Evolutionary conservation across 495 filamentous ascomycete species (phyloP).

Genomic region (Aspergillus heteromorphus): DNA sequence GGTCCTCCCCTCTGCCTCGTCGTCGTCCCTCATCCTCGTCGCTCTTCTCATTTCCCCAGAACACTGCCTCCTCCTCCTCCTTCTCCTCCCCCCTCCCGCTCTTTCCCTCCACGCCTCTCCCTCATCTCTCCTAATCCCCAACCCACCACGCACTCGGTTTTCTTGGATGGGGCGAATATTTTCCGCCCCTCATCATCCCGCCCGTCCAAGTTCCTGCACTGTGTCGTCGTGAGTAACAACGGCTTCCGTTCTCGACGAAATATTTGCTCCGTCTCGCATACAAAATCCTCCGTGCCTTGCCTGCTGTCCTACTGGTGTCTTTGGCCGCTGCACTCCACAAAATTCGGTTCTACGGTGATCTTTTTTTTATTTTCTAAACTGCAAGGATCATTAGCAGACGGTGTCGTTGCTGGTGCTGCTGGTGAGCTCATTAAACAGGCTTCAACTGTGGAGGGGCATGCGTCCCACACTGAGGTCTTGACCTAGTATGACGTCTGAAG

Average conservation of each 20-base stretch:
- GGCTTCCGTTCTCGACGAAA: slow-evolving; percentile 12
- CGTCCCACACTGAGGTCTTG: slow-evolving; percentile 29
- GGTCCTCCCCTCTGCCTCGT: slow-evolving; percentile 6
- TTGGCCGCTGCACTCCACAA: background rate
- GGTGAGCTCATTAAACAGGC: background rate
- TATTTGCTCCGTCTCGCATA: slow-evolving; percentile 17
- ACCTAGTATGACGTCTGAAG: slow-evolving; percentile 42
- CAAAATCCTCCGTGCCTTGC: slow-evolving; percentile 13
- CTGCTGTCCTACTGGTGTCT: slow-evolving; percentile 5
- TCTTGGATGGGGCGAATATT: slow-evolving; percentile 18
- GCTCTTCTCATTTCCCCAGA: background rate
- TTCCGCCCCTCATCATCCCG: slow-evolving; percentile 10
- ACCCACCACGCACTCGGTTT: background rate
- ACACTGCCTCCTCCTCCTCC: slow-evolving; percentile 4
- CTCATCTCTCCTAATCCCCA: background rate
- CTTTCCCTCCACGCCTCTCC: slow-evolving; percentile 5
- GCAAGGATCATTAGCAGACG: background rate
- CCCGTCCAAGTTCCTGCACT: slow-evolving; percentile 13
- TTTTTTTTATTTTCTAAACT: background rate
- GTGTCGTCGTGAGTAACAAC: slow-evolving; percentile 17
- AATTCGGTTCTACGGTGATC: background rate
- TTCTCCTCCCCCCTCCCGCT: background rate
- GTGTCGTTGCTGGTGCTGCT: background rate
- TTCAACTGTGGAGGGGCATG: slow-evolving; percentile 30
- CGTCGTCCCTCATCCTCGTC: slow-evolving; percentile 8